phyloP scores from a whole-genome alignment of 2,329 filamentous ascomycete species.

The Fusarium circinatum region DNA sequence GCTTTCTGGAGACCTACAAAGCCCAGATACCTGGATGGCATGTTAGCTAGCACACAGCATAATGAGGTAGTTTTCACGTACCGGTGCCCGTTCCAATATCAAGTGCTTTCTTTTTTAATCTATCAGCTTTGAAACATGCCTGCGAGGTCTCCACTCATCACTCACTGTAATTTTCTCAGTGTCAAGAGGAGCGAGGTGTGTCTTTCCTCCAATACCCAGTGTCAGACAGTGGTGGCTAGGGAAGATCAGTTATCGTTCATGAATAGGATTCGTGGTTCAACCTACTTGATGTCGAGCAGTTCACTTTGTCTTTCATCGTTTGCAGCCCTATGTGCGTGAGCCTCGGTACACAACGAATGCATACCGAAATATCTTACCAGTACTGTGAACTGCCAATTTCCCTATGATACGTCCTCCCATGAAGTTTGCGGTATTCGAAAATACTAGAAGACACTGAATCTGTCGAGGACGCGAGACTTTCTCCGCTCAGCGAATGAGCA shows the following conservation, averaged over 20 bases:
- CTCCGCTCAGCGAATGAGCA: background rate
- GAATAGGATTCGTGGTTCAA: fast-evolving
- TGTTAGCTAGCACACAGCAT: background rate
- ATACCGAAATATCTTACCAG: background rate
- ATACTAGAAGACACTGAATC: constrained; percentile 12
- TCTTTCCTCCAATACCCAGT: background rate
- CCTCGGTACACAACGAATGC: fast-evolving
- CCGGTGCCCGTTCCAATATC: constrained; percentile 16
- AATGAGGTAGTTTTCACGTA: background rate
- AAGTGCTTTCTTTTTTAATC: background rate
- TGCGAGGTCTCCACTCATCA: no score
- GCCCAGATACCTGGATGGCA: background rate
- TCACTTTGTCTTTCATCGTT: constrained; percentile 16
- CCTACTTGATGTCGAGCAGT: constrained; percentile 10
- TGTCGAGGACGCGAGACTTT: constrained; percentile 3
- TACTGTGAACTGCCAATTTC: constrained; percentile 17
- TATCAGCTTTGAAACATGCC: background rate
- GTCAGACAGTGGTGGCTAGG: constrained; percentile 7
- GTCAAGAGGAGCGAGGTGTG: constrained; percentile 13
- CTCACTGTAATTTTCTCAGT: background rate
- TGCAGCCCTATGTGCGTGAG: background rate
- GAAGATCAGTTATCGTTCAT: fast-evolving
- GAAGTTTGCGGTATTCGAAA: constrained; percentile 17
- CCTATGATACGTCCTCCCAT: constrained; percentile 14
- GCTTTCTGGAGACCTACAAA: background rate